phyloP scores from a whole-genome alignment of 805 yeast species.

The Pichia nakasei region DNA sequence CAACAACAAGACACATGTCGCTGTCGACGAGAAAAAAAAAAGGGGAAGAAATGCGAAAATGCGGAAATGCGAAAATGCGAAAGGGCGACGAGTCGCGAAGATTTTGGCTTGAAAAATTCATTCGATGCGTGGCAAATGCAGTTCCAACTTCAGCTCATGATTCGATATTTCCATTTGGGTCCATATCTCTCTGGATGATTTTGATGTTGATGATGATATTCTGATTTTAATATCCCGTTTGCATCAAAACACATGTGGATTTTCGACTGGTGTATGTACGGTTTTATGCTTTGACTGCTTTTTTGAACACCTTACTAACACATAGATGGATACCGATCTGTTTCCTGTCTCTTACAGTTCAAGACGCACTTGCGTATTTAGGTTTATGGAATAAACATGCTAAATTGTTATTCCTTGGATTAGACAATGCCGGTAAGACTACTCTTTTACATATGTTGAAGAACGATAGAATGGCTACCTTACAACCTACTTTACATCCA shows the following conservation, averaged over 20 bases:
- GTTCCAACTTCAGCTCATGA: too few relatives aligned
- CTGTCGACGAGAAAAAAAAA: too few relatives aligned
- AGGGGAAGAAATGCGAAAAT: too few relatives aligned
- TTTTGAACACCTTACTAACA: not conserved
- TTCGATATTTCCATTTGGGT: too few relatives aligned
- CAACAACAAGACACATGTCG: too few relatives aligned
- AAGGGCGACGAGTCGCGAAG: too few relatives aligned
- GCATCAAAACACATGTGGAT: slow-evolving; percentile 24
- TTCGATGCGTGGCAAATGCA: too few relatives aligned
- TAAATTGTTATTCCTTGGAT: slow-evolving; percentile 88
- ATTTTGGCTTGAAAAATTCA: too few relatives aligned
- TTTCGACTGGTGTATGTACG: slow-evolving; percentile 31
- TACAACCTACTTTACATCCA: slow-evolving; percentile 97
- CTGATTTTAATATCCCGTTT: not conserved
- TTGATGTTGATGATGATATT: not conserved
- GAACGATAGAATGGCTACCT: slow-evolving; percentile 94
- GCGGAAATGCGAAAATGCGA: too few relatives aligned
- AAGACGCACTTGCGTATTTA: slow-evolving; percentile 67
- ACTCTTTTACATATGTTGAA: slow-evolving; percentile 76
- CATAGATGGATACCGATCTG: not conserved
- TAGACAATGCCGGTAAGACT: slow-evolving; percentile 98
- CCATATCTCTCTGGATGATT: too few relatives aligned
- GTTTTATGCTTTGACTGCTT: too few relatives aligned
- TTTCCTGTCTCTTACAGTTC: slow-evolving; percentile 32
- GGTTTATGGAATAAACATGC: slow-evolving; percentile 94